phyloP scores from a whole-genome alignment of 768 basidiomycete species.

The Suillus luteus region DNA sequence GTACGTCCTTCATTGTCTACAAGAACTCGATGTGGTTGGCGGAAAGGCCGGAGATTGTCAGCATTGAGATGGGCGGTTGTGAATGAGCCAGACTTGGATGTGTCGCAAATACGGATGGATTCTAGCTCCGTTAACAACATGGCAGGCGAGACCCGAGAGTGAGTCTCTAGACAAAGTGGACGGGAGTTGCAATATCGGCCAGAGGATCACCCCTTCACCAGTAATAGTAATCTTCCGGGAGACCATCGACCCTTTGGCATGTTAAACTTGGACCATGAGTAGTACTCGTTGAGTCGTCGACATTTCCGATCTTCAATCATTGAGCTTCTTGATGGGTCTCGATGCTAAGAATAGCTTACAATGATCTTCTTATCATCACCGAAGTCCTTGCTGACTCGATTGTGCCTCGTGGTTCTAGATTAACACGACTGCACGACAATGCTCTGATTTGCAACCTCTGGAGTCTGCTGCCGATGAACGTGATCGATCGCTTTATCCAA shows the following conservation, averaged over 20 bases:
- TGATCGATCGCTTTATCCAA: neutral
- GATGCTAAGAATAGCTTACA: neutral
- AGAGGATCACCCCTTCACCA: neutral
- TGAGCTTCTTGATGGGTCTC: neutral
- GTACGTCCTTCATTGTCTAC: neutral
- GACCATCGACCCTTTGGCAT: neutral
- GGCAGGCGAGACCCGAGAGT: neutral
- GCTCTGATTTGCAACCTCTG: neutral
- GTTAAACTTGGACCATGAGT: too few relatives aligned
- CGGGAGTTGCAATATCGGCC: neutral
- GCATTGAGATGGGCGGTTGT: neutral
- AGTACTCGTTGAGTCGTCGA: neutral
- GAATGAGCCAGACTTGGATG: neutral
- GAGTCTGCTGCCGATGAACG: neutral
- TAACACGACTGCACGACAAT: neutral
- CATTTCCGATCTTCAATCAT: neutral
- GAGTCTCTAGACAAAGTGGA: neutral
- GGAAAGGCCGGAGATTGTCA: neutral
- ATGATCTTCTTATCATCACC: too few relatives aligned
- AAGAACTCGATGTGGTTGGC: neutral
- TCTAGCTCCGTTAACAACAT: neutral
- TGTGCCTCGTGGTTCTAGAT: neutral
- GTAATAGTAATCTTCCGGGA: neutral
- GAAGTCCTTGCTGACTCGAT: neutral
- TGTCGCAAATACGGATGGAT: neutral